Conservation (phyloP, 768 basidiomycete species). For the Pisolithus tinctorius region DNA sequence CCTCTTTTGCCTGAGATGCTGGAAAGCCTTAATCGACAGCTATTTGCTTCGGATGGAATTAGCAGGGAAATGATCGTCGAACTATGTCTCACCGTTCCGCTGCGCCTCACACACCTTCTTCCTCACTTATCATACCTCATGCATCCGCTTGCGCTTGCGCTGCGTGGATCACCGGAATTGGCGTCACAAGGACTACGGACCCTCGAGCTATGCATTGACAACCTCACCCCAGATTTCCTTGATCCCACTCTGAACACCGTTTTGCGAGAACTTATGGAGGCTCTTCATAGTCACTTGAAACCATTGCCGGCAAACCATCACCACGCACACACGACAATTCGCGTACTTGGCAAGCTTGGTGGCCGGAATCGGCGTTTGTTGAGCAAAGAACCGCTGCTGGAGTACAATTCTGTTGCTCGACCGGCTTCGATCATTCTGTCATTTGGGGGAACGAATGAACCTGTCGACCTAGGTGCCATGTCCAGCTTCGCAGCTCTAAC, state of each 20-base stretch:
- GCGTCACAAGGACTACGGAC: conserved; percentile 94
- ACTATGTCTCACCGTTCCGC: conserved; percentile 92
- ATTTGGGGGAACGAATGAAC: conserved; percentile 61
- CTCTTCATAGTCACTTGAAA: conserved; percentile 83
- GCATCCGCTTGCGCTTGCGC: conserved; percentile 89
- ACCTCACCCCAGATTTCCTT: conserved; percentile 94
- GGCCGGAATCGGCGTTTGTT: conserved; percentile 87
- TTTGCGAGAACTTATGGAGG: conserved; percentile 89
- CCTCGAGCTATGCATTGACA: conserved; percentile 98
- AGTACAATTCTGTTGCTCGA: conserved; percentile 64
- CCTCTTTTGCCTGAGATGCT: conserved; percentile 96
- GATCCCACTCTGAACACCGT: conserved; percentile 94
- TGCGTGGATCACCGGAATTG: conserved; percentile 82
- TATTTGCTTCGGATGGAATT: conserved; percentile 76
- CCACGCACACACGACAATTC: conserved; percentile 89
- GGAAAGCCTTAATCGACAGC: conserved; percentile 86
- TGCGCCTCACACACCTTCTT: conserved; percentile 90
- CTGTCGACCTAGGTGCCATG: conserved; percentile 61
- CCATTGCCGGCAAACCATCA: conserved; percentile 85
- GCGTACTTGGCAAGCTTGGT: conserved; percentile 94
- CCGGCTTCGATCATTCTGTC: conserved; percentile 65
- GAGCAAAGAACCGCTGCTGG: conserved; percentile 69
- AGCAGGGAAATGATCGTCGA: conserved; percentile 93
- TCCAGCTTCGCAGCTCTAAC: conserved; percentile 58
- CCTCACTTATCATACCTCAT: conserved; percentile 94